A percentile compares a stretch with the other conserved stretches of the same genome.
Conservation (phyloP, 345 rosid genomes). For the Sonneratia caseolaris region DNA sequence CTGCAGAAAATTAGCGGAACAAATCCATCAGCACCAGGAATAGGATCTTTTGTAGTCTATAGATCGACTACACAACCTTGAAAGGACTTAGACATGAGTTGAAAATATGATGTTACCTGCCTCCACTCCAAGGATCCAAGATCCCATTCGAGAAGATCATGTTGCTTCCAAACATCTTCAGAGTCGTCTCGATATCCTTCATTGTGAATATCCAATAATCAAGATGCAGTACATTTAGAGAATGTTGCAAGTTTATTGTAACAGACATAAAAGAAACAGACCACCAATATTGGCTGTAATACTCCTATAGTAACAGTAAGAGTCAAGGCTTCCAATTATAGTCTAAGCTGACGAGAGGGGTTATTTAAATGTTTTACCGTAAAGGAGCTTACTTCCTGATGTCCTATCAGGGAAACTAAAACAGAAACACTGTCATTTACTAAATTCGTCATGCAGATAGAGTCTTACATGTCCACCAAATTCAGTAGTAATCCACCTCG, state of each 20-base stretch:
- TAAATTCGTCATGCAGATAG: background rate
- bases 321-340: too few relatives aligned
- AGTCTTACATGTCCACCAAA: conserved; percentile 86
- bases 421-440: background rate
- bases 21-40: background rate
- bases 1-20: conserved; percentile 30
- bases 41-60: conserved; percentile 10
- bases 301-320: background rate
- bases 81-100: background rate
- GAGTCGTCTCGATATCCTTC: conserved; percentile 58
- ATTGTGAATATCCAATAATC: conserved; percentile 3
- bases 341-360: too few relatives aligned
- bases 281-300: background rate
- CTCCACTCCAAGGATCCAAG: conserved; percentile 98
- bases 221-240: background rate
- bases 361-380: too few relatives aligned
- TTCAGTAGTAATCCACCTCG: conserved; percentile 73
- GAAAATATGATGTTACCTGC: conserved; percentile 38
- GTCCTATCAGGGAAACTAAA: background rate
- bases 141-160: conserved; percentile 91
- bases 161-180: conserved; percentile 76
- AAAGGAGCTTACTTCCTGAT: background rate
- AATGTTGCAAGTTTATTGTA: background rate
- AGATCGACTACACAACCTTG: background rate
- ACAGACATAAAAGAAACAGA: background rate